phyloP scores from a whole-genome alignment of 1,139 yeast genomes.

The Pichia sp. region DNA sequence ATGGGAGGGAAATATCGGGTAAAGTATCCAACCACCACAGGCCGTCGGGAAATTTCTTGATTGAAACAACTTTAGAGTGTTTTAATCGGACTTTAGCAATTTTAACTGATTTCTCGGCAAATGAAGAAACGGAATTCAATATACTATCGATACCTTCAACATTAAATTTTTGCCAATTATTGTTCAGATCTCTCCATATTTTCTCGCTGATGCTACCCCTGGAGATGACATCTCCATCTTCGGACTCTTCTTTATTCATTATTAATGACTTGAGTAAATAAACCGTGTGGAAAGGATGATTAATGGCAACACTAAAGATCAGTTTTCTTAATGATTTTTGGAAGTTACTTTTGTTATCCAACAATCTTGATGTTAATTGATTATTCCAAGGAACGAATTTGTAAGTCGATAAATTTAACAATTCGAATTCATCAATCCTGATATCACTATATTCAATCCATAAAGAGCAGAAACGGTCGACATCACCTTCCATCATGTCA shows the following conservation, averaged over 20 bases:
- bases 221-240: constrained; percentile 32
- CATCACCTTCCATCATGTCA: constrained; percentile 42
- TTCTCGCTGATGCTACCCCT: constrained; percentile 44
- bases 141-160: constrained; percentile 17
- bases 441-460: constrained; percentile 56
- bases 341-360: constrained; percentile 40
- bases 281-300: constrained; percentile 73
- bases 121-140: constrained; percentile 35
- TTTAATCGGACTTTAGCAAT: constrained; percentile 42
- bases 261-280: constrained; percentile 58
- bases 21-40: constrained; percentile 48
- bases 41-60: constrained; percentile 29
- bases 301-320: constrained; percentile 40
- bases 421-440: constrained; percentile 9
- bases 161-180: constrained; percentile 12
- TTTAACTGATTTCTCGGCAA: constrained; percentile 43
- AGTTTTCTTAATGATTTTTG: constrained; percentile 47
- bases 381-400: constrained; percentile 75
- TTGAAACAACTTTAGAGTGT: constrained; percentile 22
- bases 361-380: constrained; percentile 70
- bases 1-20: constrained; percentile 43
- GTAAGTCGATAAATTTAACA: constrained; percentile 38
- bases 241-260: constrained; percentile 29
- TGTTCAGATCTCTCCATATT: constrained; percentile 30
- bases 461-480: constrained; percentile 75